Base-by-base conservation (phyloP, 1,284 basidiomycete genomes). In the Jaminaea rosea region DNA sequence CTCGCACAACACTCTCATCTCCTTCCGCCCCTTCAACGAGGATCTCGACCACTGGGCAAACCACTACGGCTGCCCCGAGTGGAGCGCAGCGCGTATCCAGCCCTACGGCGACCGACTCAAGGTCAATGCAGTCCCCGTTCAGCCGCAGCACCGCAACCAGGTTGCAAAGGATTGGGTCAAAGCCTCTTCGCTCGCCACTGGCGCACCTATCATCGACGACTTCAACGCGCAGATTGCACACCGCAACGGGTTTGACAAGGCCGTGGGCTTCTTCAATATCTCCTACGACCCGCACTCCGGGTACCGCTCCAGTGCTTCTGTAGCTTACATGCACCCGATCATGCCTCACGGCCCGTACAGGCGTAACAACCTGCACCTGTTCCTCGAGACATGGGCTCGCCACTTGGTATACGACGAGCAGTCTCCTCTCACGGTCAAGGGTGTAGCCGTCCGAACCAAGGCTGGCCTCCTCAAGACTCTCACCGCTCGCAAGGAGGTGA, bases 1-100 rank as follows among this genome's bases (percentile, higher is more conserved):
- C 15, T 72, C 68, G 44, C 74, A 75, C 65, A 75, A 75, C 59
- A 75, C 74, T 23, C 59, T 75, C 28, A 75, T 75, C 55, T 72
- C 69, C 39, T 75, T 75, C 61, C 59, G 72, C 23, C 74, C 74
- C 9, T 73, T 75, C 53, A 70, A 72, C 44, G 69, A 58, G 51
- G 74, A 75, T 44, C 56, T 75, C 31, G 72, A 75, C 51, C 61
- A 63, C 32, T 75, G 74, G 74, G 61, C 67, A 9, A 57, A 65
- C 51, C 60, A 68, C 48, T 56, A 64, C 46, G 72, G 60, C 17
- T 72, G 69, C 50, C 64, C 66, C 9, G 57, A 60, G 36, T 75
- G 74, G 74, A 49, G 50, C 26, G 58, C 65, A 15, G 47, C 48
- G 42, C 50, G 53, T 15, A 59, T 75, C 1, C 72, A 73, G 56